Conservation (phyloP, 352 stramenopile genomes). For the Pythium sp. region DNA sequence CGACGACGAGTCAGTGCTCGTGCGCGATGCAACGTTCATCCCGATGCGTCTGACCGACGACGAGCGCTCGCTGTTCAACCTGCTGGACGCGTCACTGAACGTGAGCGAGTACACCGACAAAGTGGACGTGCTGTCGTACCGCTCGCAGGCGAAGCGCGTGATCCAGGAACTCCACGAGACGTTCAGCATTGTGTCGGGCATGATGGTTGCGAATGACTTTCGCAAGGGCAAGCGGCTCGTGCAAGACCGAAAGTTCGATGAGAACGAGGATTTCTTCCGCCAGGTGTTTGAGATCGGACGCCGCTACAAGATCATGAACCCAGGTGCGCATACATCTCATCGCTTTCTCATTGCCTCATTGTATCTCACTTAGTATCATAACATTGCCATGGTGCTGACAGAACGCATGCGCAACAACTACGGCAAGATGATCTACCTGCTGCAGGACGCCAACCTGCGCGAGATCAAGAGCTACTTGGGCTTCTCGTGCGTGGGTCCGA, state of each 20-base stretch:
- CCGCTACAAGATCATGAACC: slow-evolving; percentile 95
- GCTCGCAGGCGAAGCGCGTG: slow-evolving; percentile 70
- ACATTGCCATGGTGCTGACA: neutral
- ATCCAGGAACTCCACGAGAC: slow-evolving; percentile 62
- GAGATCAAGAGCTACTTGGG: slow-evolving; percentile 70
- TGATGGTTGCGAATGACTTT: slow-evolving; percentile 66
- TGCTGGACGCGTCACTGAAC: slow-evolving; percentile 80
- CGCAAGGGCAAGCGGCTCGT: slow-evolving; percentile 54
- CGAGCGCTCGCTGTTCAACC: slow-evolving; percentile 72
- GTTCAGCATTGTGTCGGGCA: slow-evolving; percentile 61
- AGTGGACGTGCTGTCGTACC: slow-evolving; percentile 82
- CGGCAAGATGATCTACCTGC: slow-evolving; percentile 94
- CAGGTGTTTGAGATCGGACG: slow-evolving; percentile 90
- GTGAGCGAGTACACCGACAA: slow-evolving; percentile 93
- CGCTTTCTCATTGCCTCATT: neutral
- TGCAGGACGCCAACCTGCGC: slow-evolving; percentile 87
- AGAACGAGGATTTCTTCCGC: slow-evolving; percentile 82
- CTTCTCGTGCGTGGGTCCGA: slow-evolving; percentile 69
- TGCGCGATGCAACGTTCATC: slow-evolving; percentile 51
- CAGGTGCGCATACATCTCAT: slow-evolving; percentile 25
- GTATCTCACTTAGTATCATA: neutral
- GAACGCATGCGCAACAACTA: slow-evolving; percentile 90
- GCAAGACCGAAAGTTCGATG: slow-evolving; percentile 54
- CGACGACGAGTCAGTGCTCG: slow-evolving; percentile 18
- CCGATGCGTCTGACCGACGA: slow-evolving; percentile 63